Base-by-base conservation (phyloP, 148 eudicot species). In the Diospyros lotus region DNA sequence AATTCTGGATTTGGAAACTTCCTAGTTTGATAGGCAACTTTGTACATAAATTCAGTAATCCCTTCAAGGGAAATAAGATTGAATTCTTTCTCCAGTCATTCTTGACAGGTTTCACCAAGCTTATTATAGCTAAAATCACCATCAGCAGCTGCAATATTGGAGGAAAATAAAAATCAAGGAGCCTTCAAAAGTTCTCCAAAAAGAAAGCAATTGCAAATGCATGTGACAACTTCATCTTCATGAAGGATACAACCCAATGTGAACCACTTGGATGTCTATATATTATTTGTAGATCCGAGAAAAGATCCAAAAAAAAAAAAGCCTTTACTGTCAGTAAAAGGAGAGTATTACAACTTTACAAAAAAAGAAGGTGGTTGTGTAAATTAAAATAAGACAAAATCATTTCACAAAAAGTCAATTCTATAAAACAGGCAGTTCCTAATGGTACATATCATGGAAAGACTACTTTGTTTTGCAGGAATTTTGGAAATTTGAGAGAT, bases 171-270 rank as follows among this genome's bases (percentile, higher is more conserved):
- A 4, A 55, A 46, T 8, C 38, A 66, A 28, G 42, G 67, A 40
- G 13, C 60, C 58, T 48, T n/a, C n/a, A 44, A 73, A 38, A 60
- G 45, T 42, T 45, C 74, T 50, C 11, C 44, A 61, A 44, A 44
- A 66, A 67, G 52, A 73, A 53, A 9, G 44, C 73, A 71, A 43
- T n/a, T 1, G 52, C 12, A 46, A 44, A 70, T 60, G 66, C 58
- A 44, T 9, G 14, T 38, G 17, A 43, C 28, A 66, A 5, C 10
- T 64, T 43, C 39, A 48, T 28, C 15, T 11, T 44, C 69, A 38
- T 43, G 62, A 59, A 62, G 14, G 17, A 53, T 63, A 15, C 40
- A 11, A 64, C 41, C 14, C 41, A 28, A 52, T 42, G 28, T 1
- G 17, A 40, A 43, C 40, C 17, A 62, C 54, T 62, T 45, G 39